Evolutionary conservation across 2,329 filamentous ascomycete genomes (phyloP).

Genomic region (Dothidotthia symphoricarpi): DNA sequence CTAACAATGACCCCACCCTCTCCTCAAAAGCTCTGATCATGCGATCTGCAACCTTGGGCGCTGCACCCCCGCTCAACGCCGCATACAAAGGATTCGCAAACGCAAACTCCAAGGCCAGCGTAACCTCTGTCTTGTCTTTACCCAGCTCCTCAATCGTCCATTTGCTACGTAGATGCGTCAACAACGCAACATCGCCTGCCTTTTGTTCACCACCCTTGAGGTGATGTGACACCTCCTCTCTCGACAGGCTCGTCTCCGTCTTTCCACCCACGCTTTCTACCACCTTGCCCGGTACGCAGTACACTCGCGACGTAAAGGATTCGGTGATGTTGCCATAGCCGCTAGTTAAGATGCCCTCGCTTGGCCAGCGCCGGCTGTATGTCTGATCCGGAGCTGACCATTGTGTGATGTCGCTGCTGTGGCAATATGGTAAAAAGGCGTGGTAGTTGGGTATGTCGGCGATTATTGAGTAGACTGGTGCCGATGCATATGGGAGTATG

Average conservation of each 20-base stretch:
- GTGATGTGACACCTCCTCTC: constrained; percentile 45
- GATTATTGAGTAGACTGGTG: constrained; percentile 77
- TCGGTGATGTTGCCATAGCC: constrained; percentile 85
- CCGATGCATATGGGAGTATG: constrained; percentile 70
- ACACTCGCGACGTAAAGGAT: constrained; percentile 75
- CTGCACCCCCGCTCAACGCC: constrained; percentile 75
- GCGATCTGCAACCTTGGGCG: constrained; percentile 76
- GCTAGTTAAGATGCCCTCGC: constrained; percentile 73
- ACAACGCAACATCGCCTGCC: constrained; percentile 44
- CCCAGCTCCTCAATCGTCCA: constrained; percentile 60
- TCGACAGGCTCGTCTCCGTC: constrained; percentile 48
- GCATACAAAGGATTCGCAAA: constrained; percentile 89
- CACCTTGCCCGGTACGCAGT: constrained; percentile 68
- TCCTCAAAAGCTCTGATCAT: constrained; percentile 95
- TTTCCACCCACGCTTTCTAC: constrained; percentile 76
- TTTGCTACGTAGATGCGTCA: constrained; percentile 66
- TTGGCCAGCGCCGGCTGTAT: constrained; percentile 61
- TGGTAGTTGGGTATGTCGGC: constrained; percentile 80
- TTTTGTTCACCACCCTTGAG: constrained; percentile 20
- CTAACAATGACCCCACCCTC: constrained; percentile 62
- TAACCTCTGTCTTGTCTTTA: constrained; percentile 66
- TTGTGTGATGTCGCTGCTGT: constrained; percentile 70
- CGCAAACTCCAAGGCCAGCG: constrained; percentile 73
- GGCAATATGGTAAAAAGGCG: constrained; percentile 89
- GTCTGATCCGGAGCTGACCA: constrained; percentile 59